Evolutionary conservation across 371 early-diverging fungal genomes (phyloP), one percentile per base, ranked within the genome.

Genomic region (Batkoa obscura): DNA sequence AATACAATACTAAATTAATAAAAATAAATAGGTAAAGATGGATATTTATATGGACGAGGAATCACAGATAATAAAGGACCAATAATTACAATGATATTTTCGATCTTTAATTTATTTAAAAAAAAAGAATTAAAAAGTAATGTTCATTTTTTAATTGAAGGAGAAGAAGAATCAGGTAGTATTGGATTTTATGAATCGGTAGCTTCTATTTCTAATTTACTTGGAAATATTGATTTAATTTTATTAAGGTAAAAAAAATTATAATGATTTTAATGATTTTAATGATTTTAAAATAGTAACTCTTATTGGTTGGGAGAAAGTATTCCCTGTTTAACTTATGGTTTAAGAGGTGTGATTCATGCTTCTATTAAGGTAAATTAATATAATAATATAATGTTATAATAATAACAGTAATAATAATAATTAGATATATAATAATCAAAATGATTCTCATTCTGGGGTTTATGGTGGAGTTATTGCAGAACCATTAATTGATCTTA

Each of bases 251-350:
- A 66, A 56, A 30, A 35, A 17, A 33, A 23, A 6, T 48, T 50
- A 4, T 4, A 23, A 36, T 17, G 3, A 35, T 35, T 13, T 4
- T 31, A 6, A 23, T 38, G 12, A 17, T 35, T n/a, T 13, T 52
- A 0, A 34, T 5, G 32, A 15, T 34, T 12, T 30, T 17, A n/a
- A 15, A 43, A 39, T 58, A 69, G 69, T 59, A 70, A 70, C 57
- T 70, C 70, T 12, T 83, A 91, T 74, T 94, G 95, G 94, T 75
- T 94, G 37, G 91, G 92, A 57, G 90, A 84, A 46, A 81, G 71
- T 60, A 93, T 88, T 73, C 97, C 97, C 45, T 94, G 95, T 73
- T 70, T 96, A 63, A 96, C 95, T 38, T 93, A 94, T 66, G 97
- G 97, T 57, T 82, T 96, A 50, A 89, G 97, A 52, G 88, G 88